These are phyloP conservation scores for Aquilaria yunnanensis DNA, from an alignment of 345 rosid genomes.

Conservation along the genomic window DNA sequence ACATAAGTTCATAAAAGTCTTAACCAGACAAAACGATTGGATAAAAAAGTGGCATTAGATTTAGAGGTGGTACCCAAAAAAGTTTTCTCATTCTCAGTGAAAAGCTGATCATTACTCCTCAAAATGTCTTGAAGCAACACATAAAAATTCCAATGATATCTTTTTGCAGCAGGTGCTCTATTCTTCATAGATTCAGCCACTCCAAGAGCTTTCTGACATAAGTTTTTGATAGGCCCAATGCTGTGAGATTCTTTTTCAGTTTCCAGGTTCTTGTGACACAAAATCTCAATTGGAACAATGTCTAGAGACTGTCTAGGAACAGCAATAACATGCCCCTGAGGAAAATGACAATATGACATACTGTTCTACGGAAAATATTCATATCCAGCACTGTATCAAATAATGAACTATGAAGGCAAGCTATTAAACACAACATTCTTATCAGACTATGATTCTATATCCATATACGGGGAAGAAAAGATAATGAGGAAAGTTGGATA, in stretches of 20 bases:
- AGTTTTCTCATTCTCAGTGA: slow-evolving; percentile 56
- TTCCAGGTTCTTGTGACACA: slow-evolving; percentile 28
- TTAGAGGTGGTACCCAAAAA: slow-evolving; percentile 46
- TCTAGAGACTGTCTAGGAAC: slow-evolving; percentile 48
- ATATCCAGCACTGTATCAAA: no score
- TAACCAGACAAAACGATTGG: slow-evolving; percentile 1
- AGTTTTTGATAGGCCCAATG: slow-evolving; percentile 28
- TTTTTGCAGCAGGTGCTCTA: slow-evolving; percentile 34
- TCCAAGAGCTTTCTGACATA: slow-evolving; percentile 55
- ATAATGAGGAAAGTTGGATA: no score
- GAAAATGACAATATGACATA: slow-evolving; percentile 2
- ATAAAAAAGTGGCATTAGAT: slow-evolving; percentile 9
- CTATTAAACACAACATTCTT: no score
- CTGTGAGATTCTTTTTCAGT: slow-evolving; percentile 23
- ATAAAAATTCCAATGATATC: slow-evolving; percentile 71
- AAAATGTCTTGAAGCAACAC: slow-evolving; percentile 66
- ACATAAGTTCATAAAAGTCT: slow-evolving; percentile 11
- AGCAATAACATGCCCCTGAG: slow-evolving; percentile 65
- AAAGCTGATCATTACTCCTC: slow-evolving; percentile 46
- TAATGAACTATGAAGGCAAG: no score
- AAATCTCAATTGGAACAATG: slow-evolving; percentile 56
- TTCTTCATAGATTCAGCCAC: slow-evolving; percentile 45
- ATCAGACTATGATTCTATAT: no score
- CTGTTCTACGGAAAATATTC: no score
- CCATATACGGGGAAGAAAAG: no score